Base-by-base conservation (phyloP, 352 stramenopile genomes). In the Phytophthora kernoviae region DNA sequence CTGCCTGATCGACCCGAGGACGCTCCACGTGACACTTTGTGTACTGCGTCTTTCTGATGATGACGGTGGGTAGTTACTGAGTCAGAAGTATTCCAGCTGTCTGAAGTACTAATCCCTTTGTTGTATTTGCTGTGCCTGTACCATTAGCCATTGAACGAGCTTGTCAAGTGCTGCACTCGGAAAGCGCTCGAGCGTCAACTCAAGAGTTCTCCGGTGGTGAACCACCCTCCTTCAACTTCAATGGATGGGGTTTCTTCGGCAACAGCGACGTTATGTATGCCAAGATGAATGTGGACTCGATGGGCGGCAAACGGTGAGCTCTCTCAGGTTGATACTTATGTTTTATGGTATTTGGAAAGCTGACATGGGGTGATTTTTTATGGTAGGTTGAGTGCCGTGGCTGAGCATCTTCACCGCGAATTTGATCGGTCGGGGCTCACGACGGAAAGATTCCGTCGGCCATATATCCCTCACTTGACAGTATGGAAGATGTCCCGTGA, bases 1-100 rank as follows among this genome's bases (percentile, higher is more conserved):
- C 17, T 82, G 66, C 42, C 47, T 85, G 21, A 60, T 81, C 7
- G 70, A 85, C 40, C 59, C 68, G 5, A 57, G 51, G 10, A 77
- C 75, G 22, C 46, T 82, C 18, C 75, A 85, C 58, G 70, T 85
- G 21, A 85, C 75, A 34, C 62, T 85, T 17, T 85, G 72, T 47
- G 45, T 79, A 46, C 36, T 85, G 39, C 61, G 57, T 34, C 54
- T 82, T 18, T 4, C 27, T 0, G 56, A 80, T 20, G 64, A 75
- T 2, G 36, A 69, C 57, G 66, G 72, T 59, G 21, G 14, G 26
- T 32, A 30, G 27, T 3, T 21, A 44, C n/a, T 2, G n/a, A 5
- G 30, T 33, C 21, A 12, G n/a, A n/a, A 32, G 12, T n/a, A 7
- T 30, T 36, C 15, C 7, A n/a, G n/a, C n/a, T n/a, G n/a, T n/a